These are phyloP conservation scores for Naganishia antarctica DNA, from an alignment of 768 basidiomycete species.

Conservation along the genomic window DNA sequence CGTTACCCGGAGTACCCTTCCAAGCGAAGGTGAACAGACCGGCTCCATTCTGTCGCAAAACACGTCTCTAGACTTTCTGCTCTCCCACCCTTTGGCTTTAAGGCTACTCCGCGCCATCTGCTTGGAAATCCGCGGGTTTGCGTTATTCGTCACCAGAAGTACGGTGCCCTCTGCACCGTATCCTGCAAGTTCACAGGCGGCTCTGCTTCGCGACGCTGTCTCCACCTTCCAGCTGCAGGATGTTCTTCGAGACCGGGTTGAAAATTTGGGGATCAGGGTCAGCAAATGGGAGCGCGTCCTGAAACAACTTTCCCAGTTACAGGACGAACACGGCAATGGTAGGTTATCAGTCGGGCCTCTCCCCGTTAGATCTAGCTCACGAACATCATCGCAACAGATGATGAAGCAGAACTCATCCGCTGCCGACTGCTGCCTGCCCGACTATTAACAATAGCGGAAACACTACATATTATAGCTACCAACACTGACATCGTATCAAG, in stretches of 20 bases:
- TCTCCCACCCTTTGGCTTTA: background rate
- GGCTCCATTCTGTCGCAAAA: background rate
- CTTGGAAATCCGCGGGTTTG: constrained; percentile 7
- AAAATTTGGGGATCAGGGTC: background rate
- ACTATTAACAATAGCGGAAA: background rate
- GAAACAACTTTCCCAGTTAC: background rate
- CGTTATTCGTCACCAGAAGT: constrained; percentile 5
- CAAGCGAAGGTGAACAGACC: background rate
- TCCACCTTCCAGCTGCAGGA: constrained; percentile 8
- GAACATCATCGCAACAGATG: background rate
- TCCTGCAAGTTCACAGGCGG: background rate
- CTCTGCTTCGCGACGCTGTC: background rate
- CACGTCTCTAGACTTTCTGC: constrained; percentile 5
- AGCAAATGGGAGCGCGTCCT: constrained; percentile 1
- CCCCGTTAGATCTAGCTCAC: background rate
- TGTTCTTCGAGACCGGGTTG: constrained; percentile 6
- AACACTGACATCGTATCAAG: background rate
- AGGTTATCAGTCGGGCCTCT: background rate
- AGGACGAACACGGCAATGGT: background rate
- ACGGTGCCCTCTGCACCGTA: constrained; percentile 4
- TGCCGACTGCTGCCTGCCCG: background rate
- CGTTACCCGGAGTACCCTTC: background rate
- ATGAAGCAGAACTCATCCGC: background rate
- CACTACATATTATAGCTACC: background rate
- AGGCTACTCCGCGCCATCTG: background rate